Evolutionary conservation across 768 basidiomycete genomes (phyloP).

Genomic region (Gloeophyllum trabeum): DNA sequence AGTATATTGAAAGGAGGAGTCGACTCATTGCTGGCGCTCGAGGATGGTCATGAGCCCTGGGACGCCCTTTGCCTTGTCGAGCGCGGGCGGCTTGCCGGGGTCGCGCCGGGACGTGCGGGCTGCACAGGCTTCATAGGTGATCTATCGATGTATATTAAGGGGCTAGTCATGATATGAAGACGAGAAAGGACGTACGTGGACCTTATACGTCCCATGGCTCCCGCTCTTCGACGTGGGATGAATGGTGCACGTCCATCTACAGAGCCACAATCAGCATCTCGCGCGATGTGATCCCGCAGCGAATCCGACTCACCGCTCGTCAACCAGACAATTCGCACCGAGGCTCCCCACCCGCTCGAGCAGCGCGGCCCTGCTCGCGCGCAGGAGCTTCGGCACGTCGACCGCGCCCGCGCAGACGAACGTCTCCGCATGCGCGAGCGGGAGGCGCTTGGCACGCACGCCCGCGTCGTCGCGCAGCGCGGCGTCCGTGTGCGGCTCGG

Average conservation of each 20-base stretch:
- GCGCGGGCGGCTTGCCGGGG: conserved; percentile 48
- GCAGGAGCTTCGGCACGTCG: conserved; percentile 43
- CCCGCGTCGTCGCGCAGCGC: conserved; percentile 16
- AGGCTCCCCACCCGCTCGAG: conserved; percentile 34
- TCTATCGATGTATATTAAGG: conserved; percentile 22
- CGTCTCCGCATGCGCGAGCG: conserved; percentile 25
- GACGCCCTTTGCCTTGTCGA: conserved; percentile 48
- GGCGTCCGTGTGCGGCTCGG: conserved; percentile 24
- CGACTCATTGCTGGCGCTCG: conserved; percentile 22
- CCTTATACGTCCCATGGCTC: conserved; percentile 42
- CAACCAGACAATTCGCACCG: conserved; percentile 51
- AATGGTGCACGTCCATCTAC: conserved; percentile 49
- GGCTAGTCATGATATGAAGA: neutral
- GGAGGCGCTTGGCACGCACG: conserved; percentile 19
- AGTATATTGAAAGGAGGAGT: no score
- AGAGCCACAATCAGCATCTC: conserved; percentile 2
- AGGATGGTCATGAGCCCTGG: conserved; percentile 72
- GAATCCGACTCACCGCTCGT: conserved; percentile 48
- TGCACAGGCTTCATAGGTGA: conserved; percentile 51
- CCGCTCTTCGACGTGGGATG: conserved; percentile 39
- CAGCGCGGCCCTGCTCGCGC: conserved; percentile 39
- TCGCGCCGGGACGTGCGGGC: conserved; percentile 40
- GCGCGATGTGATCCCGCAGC: neutral
- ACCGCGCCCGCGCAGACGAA: conserved; percentile 56
- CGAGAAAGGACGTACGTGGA: conserved; percentile 33